phyloP scores from a whole-genome alignment of 75 land plant genomes.

The Ceratopteris richardii region DNA sequence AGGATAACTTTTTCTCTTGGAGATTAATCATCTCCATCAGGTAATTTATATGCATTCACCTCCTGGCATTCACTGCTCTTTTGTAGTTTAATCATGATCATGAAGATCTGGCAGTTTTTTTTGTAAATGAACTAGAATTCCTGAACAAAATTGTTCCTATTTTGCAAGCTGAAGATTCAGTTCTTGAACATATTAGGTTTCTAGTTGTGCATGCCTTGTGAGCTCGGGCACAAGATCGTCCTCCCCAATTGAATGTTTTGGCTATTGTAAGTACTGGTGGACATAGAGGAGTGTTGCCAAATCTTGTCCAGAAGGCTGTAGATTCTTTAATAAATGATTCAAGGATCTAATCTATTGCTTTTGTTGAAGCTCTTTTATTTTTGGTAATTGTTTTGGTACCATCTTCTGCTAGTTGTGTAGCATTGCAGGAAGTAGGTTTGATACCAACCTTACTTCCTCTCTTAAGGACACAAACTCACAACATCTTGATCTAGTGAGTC shows the following conservation, averaged over 20 bases:
- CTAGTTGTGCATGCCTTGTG: constrained; percentile 29
- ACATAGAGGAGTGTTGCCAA: constrained; percentile 31
- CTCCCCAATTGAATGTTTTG: constrained; percentile 28
- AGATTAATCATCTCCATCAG: too few species aligned
- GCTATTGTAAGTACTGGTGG: constrained; percentile 34
- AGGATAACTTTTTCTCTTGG: too few species aligned
- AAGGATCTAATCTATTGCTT: constrained; percentile 17
- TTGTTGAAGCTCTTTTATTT: constrained; percentile 36
- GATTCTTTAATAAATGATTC: constrained; percentile 18
- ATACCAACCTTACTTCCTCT: constrained; percentile 13
- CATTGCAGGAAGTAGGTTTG: constrained; percentile 9
- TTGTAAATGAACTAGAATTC: constrained; percentile 42
- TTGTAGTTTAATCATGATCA: constrained; percentile 37
- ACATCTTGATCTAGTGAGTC: constrained; percentile 64
- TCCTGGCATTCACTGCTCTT: constrained; percentile 30
- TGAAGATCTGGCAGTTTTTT: constrained; percentile 37
- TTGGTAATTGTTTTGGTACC: constrained; percentile 37
- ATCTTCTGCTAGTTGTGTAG: constrained; percentile 21
- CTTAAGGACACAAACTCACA: constrained; percentile 9
- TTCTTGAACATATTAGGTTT: constrained; percentile 37
- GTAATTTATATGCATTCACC: constrained; percentile 29
- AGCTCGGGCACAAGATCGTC: constrained; percentile 30
- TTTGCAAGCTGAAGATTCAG: constrained; percentile 28
- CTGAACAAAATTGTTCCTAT: constrained; percentile 32
- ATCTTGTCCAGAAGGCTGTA: constrained; percentile 32